Evolutionary conservation across 163 green algal species (phyloP).

Genomic region (Chlorella variabilis): DNA sequence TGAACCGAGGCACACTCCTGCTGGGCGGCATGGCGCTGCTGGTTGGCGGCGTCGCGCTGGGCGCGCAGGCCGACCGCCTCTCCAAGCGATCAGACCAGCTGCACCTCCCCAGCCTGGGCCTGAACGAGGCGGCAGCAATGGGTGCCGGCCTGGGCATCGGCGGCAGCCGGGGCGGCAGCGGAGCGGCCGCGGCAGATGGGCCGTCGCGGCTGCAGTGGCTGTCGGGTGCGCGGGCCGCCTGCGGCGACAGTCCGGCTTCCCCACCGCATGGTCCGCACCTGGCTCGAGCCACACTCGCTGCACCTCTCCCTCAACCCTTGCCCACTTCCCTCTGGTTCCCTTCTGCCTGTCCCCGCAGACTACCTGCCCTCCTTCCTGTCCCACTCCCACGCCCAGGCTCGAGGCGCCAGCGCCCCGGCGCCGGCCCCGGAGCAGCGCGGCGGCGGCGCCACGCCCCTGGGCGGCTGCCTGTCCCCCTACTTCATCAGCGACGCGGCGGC

Average conservation of each 20-base stretch:
- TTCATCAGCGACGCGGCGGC: constrained; percentile 66
- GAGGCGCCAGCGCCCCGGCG: not conserved
- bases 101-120: not conserved
- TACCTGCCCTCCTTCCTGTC: constrained; percentile 24
- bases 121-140: not conserved
- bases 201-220: not conserved
- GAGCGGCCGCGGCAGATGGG: not conserved
- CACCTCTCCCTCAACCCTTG: no score
- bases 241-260: no score
- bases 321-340: not conserved
- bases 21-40: not conserved
- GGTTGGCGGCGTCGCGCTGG: constrained; percentile 8
- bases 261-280: no score
- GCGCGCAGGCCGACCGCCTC: not conserved
- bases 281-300: no score
- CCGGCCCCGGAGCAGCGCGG: not conserved
- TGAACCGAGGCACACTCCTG: not conserved
- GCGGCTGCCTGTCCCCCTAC: constrained; percentile 51
- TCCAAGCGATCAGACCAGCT: not conserved
- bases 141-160: not conserved
- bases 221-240: no score
- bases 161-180: not conserved
- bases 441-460: constrained; percentile 9
- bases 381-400: constrained; percentile 14
- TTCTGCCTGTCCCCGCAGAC: not conserved